Evolutionary conservation across 1,139 yeast species (phyloP), one percentile per base, ranked within the genome.

Genomic region (Hyphopichia burtonii): DNA sequence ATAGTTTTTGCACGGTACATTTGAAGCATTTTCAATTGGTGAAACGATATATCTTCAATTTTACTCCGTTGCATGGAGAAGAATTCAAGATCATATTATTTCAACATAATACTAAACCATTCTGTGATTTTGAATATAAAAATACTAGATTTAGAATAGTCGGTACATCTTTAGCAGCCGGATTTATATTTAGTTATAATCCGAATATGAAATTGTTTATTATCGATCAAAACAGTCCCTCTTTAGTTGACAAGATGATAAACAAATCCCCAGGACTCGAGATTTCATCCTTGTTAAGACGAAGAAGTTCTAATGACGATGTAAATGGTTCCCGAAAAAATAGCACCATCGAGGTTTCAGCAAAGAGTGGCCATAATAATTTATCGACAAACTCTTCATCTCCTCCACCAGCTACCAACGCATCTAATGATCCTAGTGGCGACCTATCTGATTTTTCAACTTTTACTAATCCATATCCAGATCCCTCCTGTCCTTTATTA

Each of bases 121-220:
- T 66, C 51, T 59, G 74, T 11, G 78, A 73, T 49, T 73, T 73
- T 49, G 54, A 41, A 27, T 71, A 68, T 46, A 61, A 63, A 36
- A 50, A 50, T 27, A 71, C 76, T 2, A 51, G 76, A 20, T 73
- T 73, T 47, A 54, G 78, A 40, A 54, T 71, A 2, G 44, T 66
- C 19, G 78, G 78, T 2, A 64, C 75, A 1, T 53, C 73, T 4
- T 50, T 69, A 3, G 43, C 63, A 1, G 57, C 59, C 43, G 66
- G 68, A 1, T 60, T 66, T 45, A 53, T 65, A 14, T 46, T 60
- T 37, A 54, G 50, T 20, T 66, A 65, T 45, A 66, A 61, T 42
- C 75, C 75, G 2, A 55, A 58, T 20, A 57, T 71, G 50, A 65
- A 68, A 41, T 53, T 73, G 32, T 44, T 67, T 37, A 44, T 71